Evolutionary conservation across 2,329 filamentous ascomycete species (phyloP).

Genomic region (Exophiala lecanii-corni): DNA sequence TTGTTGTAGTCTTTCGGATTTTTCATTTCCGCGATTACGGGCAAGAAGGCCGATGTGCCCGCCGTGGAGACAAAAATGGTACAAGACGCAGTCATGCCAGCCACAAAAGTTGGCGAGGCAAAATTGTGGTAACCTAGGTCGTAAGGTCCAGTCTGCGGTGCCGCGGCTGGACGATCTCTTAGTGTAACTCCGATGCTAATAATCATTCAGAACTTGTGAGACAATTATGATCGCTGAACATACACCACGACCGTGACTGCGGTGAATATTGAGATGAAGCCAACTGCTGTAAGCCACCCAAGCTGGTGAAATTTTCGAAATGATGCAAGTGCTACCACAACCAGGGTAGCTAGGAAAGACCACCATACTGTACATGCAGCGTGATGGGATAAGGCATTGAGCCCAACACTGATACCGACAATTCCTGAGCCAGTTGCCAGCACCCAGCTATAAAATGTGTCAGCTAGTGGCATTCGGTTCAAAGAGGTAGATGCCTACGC

Average conservation of each 20-base stretch:
- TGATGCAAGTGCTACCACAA: constrained; percentile 28
- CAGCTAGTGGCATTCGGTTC: not conserved
- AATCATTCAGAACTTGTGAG: no score
- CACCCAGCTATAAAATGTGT: constrained; percentile 33
- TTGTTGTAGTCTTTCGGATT: constrained; percentile 79
- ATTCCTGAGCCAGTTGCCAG: constrained; percentile 42
- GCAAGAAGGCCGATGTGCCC: constrained; percentile 62
- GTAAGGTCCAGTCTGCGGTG: constrained; percentile 28
- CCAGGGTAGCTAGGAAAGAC: constrained; percentile 26
- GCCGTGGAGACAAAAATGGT: constrained; percentile 31
- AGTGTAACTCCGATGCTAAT: constrained; percentile 27
- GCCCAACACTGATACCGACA: constrained; percentile 37
- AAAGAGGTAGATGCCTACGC: not conserved
- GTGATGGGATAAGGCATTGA: constrained; percentile 41
- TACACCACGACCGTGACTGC: constrained; percentile 41
- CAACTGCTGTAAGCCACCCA: constrained; percentile 58
- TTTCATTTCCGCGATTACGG: constrained; percentile 93
- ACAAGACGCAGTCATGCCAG: constrained; percentile 29
- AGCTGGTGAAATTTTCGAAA: constrained; percentile 11
- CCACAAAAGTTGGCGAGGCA: constrained; percentile 23
- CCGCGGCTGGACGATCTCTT: constrained; percentile 32
- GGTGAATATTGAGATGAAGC: constrained; percentile 55
- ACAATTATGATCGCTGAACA: no score
- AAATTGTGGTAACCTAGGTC: constrained; percentile 30
- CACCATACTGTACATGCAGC: constrained; percentile 31